These are phyloP conservation scores for Aechmea fasciata DNA, from an alignment of 176 grass and related monocot genomes.

Conservation along the genomic window DNA sequence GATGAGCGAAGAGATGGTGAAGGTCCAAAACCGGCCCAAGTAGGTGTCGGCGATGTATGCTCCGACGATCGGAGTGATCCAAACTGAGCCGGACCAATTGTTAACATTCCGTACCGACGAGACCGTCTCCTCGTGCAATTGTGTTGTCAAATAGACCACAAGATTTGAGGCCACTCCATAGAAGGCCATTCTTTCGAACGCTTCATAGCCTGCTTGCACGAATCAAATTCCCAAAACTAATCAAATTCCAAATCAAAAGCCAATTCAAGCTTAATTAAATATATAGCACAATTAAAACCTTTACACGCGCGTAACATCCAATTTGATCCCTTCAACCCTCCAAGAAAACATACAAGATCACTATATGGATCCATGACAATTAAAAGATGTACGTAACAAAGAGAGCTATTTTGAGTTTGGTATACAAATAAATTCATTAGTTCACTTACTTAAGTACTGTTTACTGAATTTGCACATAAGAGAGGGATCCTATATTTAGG, in stretches of 20 bases:
- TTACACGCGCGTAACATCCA: too few relatives aligned
- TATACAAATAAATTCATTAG: too few relatives aligned
- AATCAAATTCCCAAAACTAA: neutral
- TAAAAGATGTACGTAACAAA: too few relatives aligned
- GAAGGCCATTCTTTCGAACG: constrained; percentile 85
- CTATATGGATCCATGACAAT: too few relatives aligned
- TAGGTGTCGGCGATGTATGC: constrained; percentile 71
- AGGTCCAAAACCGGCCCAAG: constrained; percentile 77
- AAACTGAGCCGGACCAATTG: constrained; percentile 72
- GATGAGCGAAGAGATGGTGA: constrained; percentile 65
- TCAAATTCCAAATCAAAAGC: neutral
- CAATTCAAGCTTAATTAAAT: too few relatives aligned
- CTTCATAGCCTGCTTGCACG: constrained; percentile 44
- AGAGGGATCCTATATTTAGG: too few relatives aligned
- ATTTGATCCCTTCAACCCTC: too few relatives aligned
- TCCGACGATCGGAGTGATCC: constrained; percentile 61
- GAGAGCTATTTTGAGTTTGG: too few relatives aligned
- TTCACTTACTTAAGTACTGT: too few relatives aligned
- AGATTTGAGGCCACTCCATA: constrained; percentile 75
- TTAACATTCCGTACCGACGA: constrained; percentile 61
- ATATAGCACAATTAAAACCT: too few relatives aligned
- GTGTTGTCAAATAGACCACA: constrained; percentile 67
- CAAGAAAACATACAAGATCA: too few relatives aligned
- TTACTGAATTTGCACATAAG: too few relatives aligned
- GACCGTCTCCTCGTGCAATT: constrained; percentile 58